Evolutionary conservation across 805 yeast species (phyloP).

Genomic region (Hermanozyma aechmeae): DNA sequence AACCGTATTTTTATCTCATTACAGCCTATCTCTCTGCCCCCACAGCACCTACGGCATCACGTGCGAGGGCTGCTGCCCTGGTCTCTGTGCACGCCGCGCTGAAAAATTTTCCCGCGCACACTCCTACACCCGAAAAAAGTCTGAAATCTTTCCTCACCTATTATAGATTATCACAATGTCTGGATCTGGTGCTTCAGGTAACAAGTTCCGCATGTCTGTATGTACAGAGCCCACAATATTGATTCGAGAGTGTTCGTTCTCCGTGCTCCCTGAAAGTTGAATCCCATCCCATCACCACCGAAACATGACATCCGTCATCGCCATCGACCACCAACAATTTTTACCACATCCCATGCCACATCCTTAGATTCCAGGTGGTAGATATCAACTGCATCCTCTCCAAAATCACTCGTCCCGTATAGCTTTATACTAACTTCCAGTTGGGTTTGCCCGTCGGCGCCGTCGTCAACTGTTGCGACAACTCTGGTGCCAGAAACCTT

Average conservation of each 20-base stretch:
- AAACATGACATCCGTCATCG: neutral
- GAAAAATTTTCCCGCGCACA: conserved; percentile 15
- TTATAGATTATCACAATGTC: conserved; percentile 47
- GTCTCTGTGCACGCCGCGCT: conserved; percentile 3
- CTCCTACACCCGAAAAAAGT: conserved; percentile 10
- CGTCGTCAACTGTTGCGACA: conserved; percentile 99
- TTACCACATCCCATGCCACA: too few relatives aligned
- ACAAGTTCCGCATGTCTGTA: conserved; percentile 99
- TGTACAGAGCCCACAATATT: too few relatives aligned
- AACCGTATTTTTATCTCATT: too few relatives aligned
- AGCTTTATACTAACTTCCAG: conserved; percentile 35
- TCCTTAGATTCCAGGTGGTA: too few relatives aligned
- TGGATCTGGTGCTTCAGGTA: conserved; percentile 97
- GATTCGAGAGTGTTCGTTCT: too few relatives aligned
- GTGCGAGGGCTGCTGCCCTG: too few relatives aligned
- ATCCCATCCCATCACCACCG: neutral
- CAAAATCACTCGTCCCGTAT: neutral
- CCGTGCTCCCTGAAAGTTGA: neutral
- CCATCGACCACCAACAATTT: neutral
- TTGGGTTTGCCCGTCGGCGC: conserved; percentile 99
- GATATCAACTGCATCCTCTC: too few relatives aligned
- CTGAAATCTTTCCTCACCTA: conserved; percentile 8
- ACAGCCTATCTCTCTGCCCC: too few relatives aligned
- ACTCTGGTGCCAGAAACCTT: conserved; percentile 99
- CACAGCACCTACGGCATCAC: too few relatives aligned